Evolutionary conservation across 176 grass and related monocot species (phyloP), one percentile per base, ranked within the genome.

Genomic region (Typha latifolia): DNA sequence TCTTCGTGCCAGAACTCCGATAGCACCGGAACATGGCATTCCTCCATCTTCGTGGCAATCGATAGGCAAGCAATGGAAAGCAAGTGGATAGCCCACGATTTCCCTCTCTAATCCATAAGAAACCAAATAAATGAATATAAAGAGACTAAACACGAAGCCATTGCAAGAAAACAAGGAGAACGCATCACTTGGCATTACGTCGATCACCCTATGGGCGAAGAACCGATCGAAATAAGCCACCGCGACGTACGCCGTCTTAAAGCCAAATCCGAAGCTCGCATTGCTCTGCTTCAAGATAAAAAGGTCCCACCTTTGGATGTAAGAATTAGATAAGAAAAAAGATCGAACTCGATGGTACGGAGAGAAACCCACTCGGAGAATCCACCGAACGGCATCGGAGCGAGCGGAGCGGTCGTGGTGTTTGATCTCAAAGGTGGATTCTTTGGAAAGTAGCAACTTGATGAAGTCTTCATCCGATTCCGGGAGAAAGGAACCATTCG

Each of bases 151-250:
- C 77, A 65, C 21, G 19, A 64, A 73, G 11, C 49, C 29, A 65
- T 21, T 49, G 32, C 0, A 14, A 66, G 14, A 20, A 43, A 19
- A 19, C 49, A 59, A 68, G 14, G 8, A 26, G 64, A 64, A 56
- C 26, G 23, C 20, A 69, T 34, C 66, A 32, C 51, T 63, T 72
- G 24, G 59, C 12, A 49, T 85, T 78, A 90, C 71, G 63, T 83
- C 72, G 78, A 85, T 70, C 34, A 68, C 72, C 65, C 86, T 76
- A 24, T 68, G 81, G 64, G 66, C 62, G 14, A 93, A 9, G 66
- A 97, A 97, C n/a, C 81, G 89, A 76, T 99, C 94, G 78, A 99
- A 49, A 68, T 99, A 99, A 1, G 75, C 80, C 24, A 87, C 86
- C 13, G 94, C 94, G 4, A 85, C 63, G 79, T 87, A 99, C 14